Conservation (phyloP, 345 rosid species). For the Salix brachista region DNA sequence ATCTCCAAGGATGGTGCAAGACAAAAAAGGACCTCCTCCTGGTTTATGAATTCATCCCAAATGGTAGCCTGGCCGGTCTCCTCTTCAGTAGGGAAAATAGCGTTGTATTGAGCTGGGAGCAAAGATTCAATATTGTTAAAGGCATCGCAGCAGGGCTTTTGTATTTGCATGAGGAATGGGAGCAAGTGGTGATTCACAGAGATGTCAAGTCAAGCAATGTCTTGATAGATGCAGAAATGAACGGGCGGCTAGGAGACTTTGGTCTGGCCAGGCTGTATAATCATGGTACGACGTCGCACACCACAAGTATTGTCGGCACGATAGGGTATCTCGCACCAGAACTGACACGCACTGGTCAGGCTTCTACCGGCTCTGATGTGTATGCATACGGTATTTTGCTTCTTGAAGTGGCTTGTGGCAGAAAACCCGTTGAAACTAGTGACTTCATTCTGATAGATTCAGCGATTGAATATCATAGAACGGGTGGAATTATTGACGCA, state of each 20-base stretch:
- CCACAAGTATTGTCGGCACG: conserved; percentile 61
- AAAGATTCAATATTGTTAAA: conserved; percentile 56
- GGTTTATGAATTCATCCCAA: conserved; percentile 61
- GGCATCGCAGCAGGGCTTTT: conserved; percentile 62
- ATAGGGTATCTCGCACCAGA: conserved; percentile 79
- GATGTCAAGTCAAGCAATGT: conserved; percentile 81
- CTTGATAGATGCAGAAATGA: conserved; percentile 61
- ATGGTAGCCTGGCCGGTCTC: conserved; percentile 62
- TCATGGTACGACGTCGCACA: conserved; percentile 52
- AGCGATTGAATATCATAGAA: conserved; percentile 29
- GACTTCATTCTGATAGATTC: conserved; percentile 35
- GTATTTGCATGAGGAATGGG: conserved; percentile 78
- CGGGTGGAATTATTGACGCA: conserved; percentile 31
- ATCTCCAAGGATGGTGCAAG: conserved; percentile 79
- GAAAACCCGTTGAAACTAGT: conserved; percentile 38
- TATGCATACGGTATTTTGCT: conserved; percentile 62
- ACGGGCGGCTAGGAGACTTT: conserved; percentile 64
- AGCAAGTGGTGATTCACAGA: conserved; percentile 65
- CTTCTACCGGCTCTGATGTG: conserved; percentile 63
- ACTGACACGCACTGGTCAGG: conserved; percentile 59
- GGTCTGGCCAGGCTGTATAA: conserved; percentile 75
- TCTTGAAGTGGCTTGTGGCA: conserved; percentile 59
- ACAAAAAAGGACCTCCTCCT: conserved; percentile 53
- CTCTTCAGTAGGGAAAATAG: conserved; percentile 27
- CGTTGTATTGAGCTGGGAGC: conserved; percentile 51